Base-by-base conservation (phyloP, 345 rosid species). In the Pugionium dolabratum region DNA sequence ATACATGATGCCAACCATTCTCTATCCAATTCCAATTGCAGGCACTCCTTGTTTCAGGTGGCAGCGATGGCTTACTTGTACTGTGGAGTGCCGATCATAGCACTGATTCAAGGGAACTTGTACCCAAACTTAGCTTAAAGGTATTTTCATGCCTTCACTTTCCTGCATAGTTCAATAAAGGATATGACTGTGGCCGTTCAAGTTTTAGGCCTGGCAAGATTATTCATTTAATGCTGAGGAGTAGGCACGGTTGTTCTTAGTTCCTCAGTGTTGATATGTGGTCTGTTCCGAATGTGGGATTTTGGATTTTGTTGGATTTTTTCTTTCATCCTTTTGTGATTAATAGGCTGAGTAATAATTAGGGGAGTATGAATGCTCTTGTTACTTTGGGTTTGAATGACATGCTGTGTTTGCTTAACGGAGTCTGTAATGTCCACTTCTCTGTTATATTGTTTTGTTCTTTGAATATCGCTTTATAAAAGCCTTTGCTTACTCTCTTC, bases 41-140 rank as follows among this genome's bases (percentile, higher is more conserved):
- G 99, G 94, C 92, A 33, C 95, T 90, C 75, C 97, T 94, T 78
- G 96, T 88, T 77, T 94, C 99, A 9, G 97, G 97, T 72, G 99
- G 88, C 32, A 84, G 88, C 81, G 99, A 94, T 78, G 99, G 99
- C 44, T 82, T 88, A 62, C 97, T 94, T 74, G 79, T 90, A 46
- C 82, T 90, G 47, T 94, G 99, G 99, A 94, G 91, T 74, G 96
- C 97, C 9, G 99, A 94, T 81, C 90, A 90, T 63, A 77, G 95
- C 65, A 88, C 84, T 74, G 99, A 90, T 81, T 86, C 99, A 40
- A 84, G 88, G 69, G 99, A 94, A 73, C 96, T 94, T 79, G 99
- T 94, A 58, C 97, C 99, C 59, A 94, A 94, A 78, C 87, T 90
- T 60, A 94, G 94, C 69, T 85, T 94, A 77, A 94, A 94, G 89